Evolutionary conservation across 805 yeast genomes (phyloP), one percentile per base, ranked within the genome.

Genomic region (Tetrapisispora fleetii): DNA sequence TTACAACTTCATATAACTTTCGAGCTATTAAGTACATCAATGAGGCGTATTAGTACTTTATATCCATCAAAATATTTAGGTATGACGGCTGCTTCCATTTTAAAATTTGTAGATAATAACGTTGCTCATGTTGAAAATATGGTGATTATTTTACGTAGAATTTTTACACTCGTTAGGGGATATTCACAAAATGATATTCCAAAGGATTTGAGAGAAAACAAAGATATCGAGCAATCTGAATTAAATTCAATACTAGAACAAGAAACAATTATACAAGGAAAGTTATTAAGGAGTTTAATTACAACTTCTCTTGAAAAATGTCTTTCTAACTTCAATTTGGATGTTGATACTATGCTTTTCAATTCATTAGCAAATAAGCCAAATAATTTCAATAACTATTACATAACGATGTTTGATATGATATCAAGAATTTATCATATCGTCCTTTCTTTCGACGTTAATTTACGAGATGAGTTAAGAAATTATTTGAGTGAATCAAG

Each of bases 11-110:
- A 85, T 65, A 70, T 80, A 35, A 56, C 86, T 9, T 70, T 81
- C 49, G 95, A 89, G 67, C 70, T 88, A 47, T 66, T 85, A 47
- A 72, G 68, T 17, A 70, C 79, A 40, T 76, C 81, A 39, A 61
- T 85, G 57, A 77, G 75, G 53, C 69, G 81, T 50, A 81, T 87
- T 51, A 69, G 72, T 37, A 85, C 95, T 0, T 62, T 78, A 18
- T 80, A 82, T 58, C 96, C 97, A 8, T 84, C 95, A 0, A 78
- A 84, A 52, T 89, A 85, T 58, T 67, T 90, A 43, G 74, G 83
- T 1, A 83, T 86, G 76, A 78, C 82, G 0, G 75, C 81, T 0
- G 62, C 83, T 1, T 72, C 88, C 0, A 62, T 81, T 36, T 65
- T 83, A 46, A 79, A 79, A 44, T 73, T 78, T 33, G 61, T 79